Conservation (phyloP, 2,329 filamentous ascomycete genomes). For the Pseudogymnoascus sp. region DNA sequence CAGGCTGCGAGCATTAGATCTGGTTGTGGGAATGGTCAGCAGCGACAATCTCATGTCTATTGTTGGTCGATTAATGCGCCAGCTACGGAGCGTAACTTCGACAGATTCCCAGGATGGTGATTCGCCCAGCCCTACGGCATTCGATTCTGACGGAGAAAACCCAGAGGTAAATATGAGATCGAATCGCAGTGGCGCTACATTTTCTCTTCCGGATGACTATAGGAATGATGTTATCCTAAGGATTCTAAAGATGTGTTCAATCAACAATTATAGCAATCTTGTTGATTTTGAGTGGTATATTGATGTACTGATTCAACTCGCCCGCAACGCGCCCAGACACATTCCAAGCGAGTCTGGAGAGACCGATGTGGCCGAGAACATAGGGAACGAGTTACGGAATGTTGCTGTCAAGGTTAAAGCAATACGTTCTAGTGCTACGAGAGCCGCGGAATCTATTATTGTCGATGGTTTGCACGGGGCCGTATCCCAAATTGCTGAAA, state of each 20-base stretch:
- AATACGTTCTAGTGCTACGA: conserved; percentile 69
- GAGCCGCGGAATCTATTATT: conserved; percentile 70
- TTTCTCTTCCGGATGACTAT: conserved; percentile 73
- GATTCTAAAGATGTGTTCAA: conserved; percentile 82
- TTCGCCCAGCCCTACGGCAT: not conserved
- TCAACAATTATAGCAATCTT: conserved; percentile 78
- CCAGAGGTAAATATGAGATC: conserved; percentile 38
- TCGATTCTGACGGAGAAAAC: conserved; percentile 49
- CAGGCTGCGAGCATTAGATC: conserved; percentile 79
- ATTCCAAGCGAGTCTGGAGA: conserved; percentile 27
- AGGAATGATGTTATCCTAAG: conserved; percentile 71
- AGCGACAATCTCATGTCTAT: conserved; percentile 76
- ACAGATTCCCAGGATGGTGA: conserved; percentile 35
- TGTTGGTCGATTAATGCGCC: conserved; percentile 78
- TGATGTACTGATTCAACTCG: conserved; percentile 76
- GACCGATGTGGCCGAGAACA: conserved; percentile 52
- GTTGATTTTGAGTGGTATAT: conserved; percentile 97
- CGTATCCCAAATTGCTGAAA: conserved; percentile 45
- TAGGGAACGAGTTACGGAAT: conserved; percentile 81
- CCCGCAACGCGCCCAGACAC: conserved; percentile 53
- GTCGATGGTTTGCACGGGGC: conserved; percentile 48
- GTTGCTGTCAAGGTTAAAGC: conserved; percentile 86
- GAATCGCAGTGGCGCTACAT: conserved; percentile 28
- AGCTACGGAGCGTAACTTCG: conserved; percentile 62
- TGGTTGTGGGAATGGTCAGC: conserved; percentile 90